Evolutionary conservation across 306 rosid species (phyloP).

Genomic region (Dicorynia guianensis): DNA sequence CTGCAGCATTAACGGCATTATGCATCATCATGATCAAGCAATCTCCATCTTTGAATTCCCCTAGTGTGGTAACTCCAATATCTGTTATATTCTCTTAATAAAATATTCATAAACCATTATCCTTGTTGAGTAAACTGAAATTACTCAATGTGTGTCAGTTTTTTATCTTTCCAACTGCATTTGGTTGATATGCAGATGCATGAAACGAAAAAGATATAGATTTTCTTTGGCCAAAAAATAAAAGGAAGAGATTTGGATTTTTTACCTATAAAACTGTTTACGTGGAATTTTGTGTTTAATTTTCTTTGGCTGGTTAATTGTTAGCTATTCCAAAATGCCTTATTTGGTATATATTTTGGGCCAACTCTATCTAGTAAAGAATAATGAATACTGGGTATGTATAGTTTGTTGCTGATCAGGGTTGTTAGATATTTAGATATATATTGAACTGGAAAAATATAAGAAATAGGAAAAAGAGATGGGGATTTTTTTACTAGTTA

Average conservation of each 20-base stretch:
- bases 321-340: constrained; percentile 3
- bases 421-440: not conserved
- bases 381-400: constrained; percentile 18
- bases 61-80: constrained; percentile 67
- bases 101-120: constrained; percentile 1
- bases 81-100: not conserved
- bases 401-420: not conserved
- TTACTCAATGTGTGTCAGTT: not conserved
- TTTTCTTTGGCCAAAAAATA: too few relatives aligned
- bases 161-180: not conserved
- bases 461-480: not conserved
- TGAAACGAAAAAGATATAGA: not conserved
- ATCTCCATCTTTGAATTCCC: constrained; percentile 71
- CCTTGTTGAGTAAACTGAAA: constrained; percentile 8
- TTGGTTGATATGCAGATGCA: constrained; percentile 20
- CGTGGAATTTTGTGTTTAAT: not conserved
- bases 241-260: not conserved
- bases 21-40: constrained; percentile 85
- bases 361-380: constrained; percentile 3
- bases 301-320: constrained; percentile 14
- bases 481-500: not conserved
- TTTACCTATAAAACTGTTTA: not conserved
- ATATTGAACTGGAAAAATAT: not conserved
- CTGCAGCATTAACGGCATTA: constrained; percentile 74
- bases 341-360: not conserved